phyloP scores from a whole-genome alignment of 2,329 filamentous ascomycete species.

The Arthrinium phaeospermum region DNA sequence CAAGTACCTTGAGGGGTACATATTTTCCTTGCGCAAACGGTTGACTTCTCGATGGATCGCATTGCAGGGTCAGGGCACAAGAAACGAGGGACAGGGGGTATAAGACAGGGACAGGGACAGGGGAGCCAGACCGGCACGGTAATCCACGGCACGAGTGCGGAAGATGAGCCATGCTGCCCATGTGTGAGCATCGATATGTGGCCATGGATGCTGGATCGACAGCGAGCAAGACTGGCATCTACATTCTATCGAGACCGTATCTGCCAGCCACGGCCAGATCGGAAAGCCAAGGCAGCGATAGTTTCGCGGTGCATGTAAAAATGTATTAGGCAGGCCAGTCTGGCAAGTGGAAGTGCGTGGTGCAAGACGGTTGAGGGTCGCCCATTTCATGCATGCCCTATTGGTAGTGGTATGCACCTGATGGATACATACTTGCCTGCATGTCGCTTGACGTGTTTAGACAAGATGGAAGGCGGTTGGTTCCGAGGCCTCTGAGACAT shows the following conservation, averaged over 20 bases:
- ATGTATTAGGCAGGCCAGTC: background rate
- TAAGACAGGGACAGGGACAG: constrained; percentile 11
- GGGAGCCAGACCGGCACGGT: constrained; percentile 6
- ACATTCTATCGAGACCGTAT: background rate
- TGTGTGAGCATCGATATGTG: background rate
- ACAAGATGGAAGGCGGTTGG: constrained; percentile 1
- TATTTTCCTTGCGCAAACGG: background rate
- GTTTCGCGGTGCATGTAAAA: background rate
- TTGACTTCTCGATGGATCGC: background rate
- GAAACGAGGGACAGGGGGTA: background rate
- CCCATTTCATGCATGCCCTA: background rate
- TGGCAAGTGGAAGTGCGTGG: background rate
- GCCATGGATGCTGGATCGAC: background rate
- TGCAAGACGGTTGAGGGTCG: background rate
- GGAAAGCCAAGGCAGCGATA: background rate
- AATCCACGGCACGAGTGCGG: constrained; percentile 15
- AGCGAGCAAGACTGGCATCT: constrained; percentile 2
- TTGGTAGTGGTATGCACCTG: background rate
- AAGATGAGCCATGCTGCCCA: background rate
- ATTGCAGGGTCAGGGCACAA: constrained; percentile 8
- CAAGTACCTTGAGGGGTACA: background rate
- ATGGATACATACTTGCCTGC: background rate
- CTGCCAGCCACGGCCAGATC: constrained; percentile 2
- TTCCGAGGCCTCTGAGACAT: constrained; percentile 11
- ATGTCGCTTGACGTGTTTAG: constrained; percentile 15